These are phyloP conservation scores for Stylonectria norvegica DNA, from an alignment of 2,329 filamentous ascomycete genomes.

Conservation along the genomic window DNA sequence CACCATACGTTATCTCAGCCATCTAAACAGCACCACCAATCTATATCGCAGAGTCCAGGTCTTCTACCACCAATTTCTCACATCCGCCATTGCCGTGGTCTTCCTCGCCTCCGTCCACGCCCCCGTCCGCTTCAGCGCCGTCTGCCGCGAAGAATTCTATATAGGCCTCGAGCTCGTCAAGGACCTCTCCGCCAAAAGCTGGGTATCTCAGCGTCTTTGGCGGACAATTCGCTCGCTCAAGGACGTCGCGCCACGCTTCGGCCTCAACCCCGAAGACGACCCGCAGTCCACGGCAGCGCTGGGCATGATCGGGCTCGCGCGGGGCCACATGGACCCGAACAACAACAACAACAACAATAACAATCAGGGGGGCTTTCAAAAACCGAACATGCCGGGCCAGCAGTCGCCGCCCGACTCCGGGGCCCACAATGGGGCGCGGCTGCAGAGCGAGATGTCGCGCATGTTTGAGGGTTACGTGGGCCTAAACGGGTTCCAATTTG, in stretches of 20 bases:
- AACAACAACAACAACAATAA: too few relatives aligned
- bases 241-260: slow-evolving; percentile 67
- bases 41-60: slow-evolving; percentile 70
- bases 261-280: slow-evolving; percentile 49
- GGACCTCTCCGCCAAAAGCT: slow-evolving; percentile 67
- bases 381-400: slow-evolving; percentile 25
- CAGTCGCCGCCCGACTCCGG: slow-evolving; percentile 24
- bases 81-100: slow-evolving; percentile 69
- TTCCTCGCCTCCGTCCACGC: slow-evolving; percentile 76
- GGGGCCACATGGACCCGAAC: slow-evolving; percentile 32
- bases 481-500: slow-evolving; percentile 33
- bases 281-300: slow-evolving; percentile 50
- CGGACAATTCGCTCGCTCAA: slow-evolving; percentile 67
- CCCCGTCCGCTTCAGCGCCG: slow-evolving; percentile 64
- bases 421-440: slow-evolving; percentile 45
- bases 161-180: slow-evolving; percentile 72
- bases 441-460: slow-evolving; percentile 53
- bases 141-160: slow-evolving; percentile 74
- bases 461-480: slow-evolving; percentile 41
- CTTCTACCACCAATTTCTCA: slow-evolving; percentile 78
- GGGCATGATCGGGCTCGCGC: slow-evolving; percentile 54
- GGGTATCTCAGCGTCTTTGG: slow-evolving; percentile 71
- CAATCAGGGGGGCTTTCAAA: slow-evolving; percentile 27
- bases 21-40: slow-evolving; percentile 68
- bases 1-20: slow-evolving; percentile 67